Conservation (phyloP, 345 rosid genomes). For the Brassica carinata region DNA sequence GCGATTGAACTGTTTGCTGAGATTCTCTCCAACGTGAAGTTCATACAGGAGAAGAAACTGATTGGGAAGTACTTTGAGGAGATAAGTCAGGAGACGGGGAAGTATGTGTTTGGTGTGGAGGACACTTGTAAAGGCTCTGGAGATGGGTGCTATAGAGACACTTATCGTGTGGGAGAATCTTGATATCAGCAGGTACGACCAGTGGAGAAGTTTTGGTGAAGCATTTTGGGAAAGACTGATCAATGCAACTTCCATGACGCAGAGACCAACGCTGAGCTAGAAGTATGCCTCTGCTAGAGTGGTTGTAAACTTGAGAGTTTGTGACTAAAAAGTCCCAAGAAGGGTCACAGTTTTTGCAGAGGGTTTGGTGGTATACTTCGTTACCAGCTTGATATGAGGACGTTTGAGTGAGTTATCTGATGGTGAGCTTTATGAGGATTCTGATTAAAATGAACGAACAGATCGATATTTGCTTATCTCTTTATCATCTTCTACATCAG, state of each 20-base stretch:
- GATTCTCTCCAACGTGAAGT: slow-evolving; percentile 85
- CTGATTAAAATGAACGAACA: slow-evolving; percentile 51
- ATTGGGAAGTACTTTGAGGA: slow-evolving; percentile 95
- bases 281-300: slow-evolving; percentile 74
- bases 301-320: slow-evolving; percentile 87
- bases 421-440: slow-evolving; percentile 70
- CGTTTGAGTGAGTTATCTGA: slow-evolving; percentile 78
- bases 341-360: slow-evolving; percentile 89
- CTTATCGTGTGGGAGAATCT: slow-evolving; percentile 93
- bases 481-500: slow-evolving; percentile 4
- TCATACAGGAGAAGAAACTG: slow-evolving; percentile 88
- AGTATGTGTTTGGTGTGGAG: slow-evolving; percentile 84
- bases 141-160: slow-evolving; percentile 91
- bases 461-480: slow-evolving; percentile 1
- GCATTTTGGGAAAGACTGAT: slow-evolving; percentile 66
- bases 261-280: slow-evolving; percentile 60
- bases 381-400: slow-evolving; percentile 86
- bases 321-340: slow-evolving; percentile 94
- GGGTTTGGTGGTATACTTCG: slow-evolving; percentile 93
- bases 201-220: slow-evolving; percentile 64
- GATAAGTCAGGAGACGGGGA: slow-evolving; percentile 92
- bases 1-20: slow-evolving; percentile 91
- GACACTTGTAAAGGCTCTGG: slow-evolving; percentile 81
- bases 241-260: slow-evolving; percentile 74
- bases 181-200: slow-evolving; percentile 64